Percentiles rank a stretch among this genome's conserved stretches.
Conservation (phyloP, 2,329 filamentous ascomycete genomes). For the Bisporella sp. region DNA sequence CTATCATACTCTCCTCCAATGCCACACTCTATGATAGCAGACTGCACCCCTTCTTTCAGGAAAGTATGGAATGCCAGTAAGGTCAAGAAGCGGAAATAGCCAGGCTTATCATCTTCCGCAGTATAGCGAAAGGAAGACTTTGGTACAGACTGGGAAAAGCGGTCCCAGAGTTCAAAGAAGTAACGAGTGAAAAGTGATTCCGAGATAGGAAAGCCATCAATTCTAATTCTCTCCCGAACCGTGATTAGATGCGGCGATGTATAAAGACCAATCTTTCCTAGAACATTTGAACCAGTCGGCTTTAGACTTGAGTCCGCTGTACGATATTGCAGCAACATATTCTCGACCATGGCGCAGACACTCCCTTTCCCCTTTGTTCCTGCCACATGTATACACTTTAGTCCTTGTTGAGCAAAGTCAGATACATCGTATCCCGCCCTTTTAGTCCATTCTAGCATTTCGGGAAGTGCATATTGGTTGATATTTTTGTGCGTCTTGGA, state of each 20-base stretch:
- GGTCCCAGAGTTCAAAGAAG: constrained; percentile 63
- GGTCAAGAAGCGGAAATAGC: constrained; percentile 89
- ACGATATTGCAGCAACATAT: constrained; percentile 51
- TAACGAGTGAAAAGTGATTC: constrained; percentile 54
- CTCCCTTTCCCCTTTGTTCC: constrained; percentile 84
- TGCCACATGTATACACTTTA: constrained; percentile 66
- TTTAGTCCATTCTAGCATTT: constrained; percentile 26
- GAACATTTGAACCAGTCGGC: constrained; percentile 2
- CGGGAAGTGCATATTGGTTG: constrained; percentile 24
- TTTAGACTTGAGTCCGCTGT: constrained; percentile 2
- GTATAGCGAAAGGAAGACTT: constrained; percentile 14
- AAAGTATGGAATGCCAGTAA: constrained; percentile 84
- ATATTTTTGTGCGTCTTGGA: constrained; percentile 11
- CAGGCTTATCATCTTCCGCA: constrained; percentile 52
- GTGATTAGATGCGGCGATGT: constrained; percentile 63
- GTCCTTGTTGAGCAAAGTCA: constrained; percentile 16
- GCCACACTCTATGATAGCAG: constrained; percentile 84
- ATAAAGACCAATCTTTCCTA: constrained; percentile 49
- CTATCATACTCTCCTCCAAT: constrained; percentile 92
- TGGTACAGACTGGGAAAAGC: constrained; percentile 30
- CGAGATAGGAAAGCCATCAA: constrained; percentile 51
- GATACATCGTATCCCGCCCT: constrained; percentile 19
- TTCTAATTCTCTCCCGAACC: constrained; percentile 61
- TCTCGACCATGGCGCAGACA: constrained; percentile 60
- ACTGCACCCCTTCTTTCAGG: constrained; percentile 64